Evolutionary conservation across 2,329 filamentous ascomycete species (phyloP), one percentile per base, ranked within the genome.

Genomic region (Colletotrichum sp.): DNA sequence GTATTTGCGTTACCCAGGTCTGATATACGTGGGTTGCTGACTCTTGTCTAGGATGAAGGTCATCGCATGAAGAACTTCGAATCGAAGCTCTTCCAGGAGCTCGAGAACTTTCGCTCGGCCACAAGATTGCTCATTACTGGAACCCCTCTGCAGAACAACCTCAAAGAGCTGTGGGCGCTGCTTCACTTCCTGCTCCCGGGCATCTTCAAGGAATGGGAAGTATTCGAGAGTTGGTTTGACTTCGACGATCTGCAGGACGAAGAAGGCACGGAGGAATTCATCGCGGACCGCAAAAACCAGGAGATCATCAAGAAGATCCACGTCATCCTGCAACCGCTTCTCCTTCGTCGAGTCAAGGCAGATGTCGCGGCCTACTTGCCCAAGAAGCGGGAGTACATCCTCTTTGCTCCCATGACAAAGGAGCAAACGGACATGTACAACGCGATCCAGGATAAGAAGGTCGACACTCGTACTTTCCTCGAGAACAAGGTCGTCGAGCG

Each of bases 1-100:
- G 39, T n/a, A 1, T 44, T 44, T 0, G 16, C 8, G 26, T 26
- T 12, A 5, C 2, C 18, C 12, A 13, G 60, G 8, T 52, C 39
- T 28, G n/a, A 15, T 18, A 4, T 5, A 5, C 5, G 4, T 28
- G 2, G 7, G n/a, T 18, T 28, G 18, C 71, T 83, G 39, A 82
- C 44, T 52, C 8, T 7, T 10, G 15, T 60, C 12, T 44, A 95
- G 93, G 96, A 99, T 79, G 97, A 99, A 85, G 97, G 97, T 0
- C 97, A 99, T 82, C 94, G 97, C 2, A 93, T 99, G 90, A 99
- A 99, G 87, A 99, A 99, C 78, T 94, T 98, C 78, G 96, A 99
- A 66, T 98, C 96, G 34, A 95, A 95, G 74, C 89, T 99, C 0
- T 98, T 99, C 78, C 94, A 95, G 64, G 95, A 98, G 79, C 87